Evolutionary conservation across 2,329 filamentous ascomycete genomes (phyloP).

Genomic region (Truncatella angustata): DNA sequence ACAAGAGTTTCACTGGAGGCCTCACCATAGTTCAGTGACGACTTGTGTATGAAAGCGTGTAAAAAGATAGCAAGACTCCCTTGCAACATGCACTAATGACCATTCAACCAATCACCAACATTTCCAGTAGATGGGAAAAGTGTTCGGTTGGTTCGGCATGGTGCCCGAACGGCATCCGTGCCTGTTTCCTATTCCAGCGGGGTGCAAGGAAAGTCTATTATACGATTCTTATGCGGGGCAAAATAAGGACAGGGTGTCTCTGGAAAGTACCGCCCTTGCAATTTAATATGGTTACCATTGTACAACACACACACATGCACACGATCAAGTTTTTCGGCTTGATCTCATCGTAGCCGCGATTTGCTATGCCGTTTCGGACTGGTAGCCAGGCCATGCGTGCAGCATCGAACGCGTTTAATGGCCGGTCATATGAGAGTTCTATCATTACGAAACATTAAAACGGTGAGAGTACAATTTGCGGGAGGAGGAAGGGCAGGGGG

Average conservation of each 20-base stretch:
- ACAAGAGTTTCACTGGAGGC: too few species aligned
- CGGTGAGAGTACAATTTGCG: conserved; percentile 3
- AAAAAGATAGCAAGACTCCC: neutral
- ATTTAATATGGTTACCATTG: too few species aligned
- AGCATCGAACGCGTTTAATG: neutral
- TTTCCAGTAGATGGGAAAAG: neutral
- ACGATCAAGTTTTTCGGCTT: too few species aligned
- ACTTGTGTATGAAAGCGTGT: neutral
- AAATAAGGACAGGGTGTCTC: too few species aligned
- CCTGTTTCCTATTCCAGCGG: conserved; percentile 3
- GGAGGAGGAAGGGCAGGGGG: neutral
- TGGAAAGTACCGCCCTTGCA: too few species aligned
- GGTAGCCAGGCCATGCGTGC: neutral
- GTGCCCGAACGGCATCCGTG: neutral
- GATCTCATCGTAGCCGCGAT: neutral
- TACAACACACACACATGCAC: too few species aligned
- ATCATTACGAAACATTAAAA: conserved; percentile 6
- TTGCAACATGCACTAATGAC: neutral
- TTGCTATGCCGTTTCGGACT: neutral
- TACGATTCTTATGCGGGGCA: neutral
- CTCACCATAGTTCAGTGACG: neutral
- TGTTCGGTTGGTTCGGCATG: conserved; percentile 7
- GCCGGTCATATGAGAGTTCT: conserved; percentile 1
- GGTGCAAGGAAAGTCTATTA: neutral
- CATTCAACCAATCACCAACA: neutral